These are phyloP conservation scores for Euphorbia lathyris DNA, from an alignment of 345 rosid species.

Conservation along the genomic window DNA sequence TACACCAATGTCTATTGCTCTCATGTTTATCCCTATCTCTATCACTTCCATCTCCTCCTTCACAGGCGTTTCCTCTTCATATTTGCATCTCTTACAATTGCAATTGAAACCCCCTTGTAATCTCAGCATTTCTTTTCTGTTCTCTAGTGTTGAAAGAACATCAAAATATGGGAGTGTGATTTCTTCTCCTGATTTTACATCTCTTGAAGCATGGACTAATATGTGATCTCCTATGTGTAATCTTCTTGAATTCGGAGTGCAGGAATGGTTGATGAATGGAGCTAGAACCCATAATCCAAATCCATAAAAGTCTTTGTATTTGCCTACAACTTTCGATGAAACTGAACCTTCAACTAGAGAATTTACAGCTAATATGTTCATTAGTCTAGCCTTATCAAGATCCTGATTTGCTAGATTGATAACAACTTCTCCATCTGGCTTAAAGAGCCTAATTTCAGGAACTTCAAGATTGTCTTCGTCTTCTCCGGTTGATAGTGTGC, in stretches of 20 bases:
- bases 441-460: too few relatives aligned
- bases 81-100: slow-evolving; percentile 60
- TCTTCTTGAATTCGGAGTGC: slow-evolving; percentile 66
- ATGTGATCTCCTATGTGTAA: slow-evolving; percentile 65
- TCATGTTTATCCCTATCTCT: slow-evolving; percentile 49
- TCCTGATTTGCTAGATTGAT: slow-evolving; percentile 15
- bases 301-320: slow-evolving; percentile 69
- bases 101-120: slow-evolving; percentile 76
- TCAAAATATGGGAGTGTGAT: slow-evolving; percentile 70
- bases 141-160: slow-evolving; percentile 42
- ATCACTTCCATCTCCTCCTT: slow-evolving; percentile 56
- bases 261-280: too few relatives aligned
- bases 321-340: slow-evolving; percentile 74
- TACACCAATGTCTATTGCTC: slow-evolving; percentile 57
- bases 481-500: slow-evolving; percentile 55
- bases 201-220: slow-evolving; percentile 68
- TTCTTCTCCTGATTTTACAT: slow-evolving; percentile 80
- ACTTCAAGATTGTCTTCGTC: too few relatives aligned
- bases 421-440: too few relatives aligned
- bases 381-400: slow-evolving; percentile 42
- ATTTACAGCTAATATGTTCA: slow-evolving; percentile 78
- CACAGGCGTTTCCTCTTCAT: slow-evolving; percentile 42
- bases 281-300: slow-evolving; percentile 76
- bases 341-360: slow-evolving; percentile 75
- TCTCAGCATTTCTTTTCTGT: slow-evolving; percentile 59